Conservation (phyloP, 176 grass and related monocot species). For the Elymus sibiricus region DNA sequence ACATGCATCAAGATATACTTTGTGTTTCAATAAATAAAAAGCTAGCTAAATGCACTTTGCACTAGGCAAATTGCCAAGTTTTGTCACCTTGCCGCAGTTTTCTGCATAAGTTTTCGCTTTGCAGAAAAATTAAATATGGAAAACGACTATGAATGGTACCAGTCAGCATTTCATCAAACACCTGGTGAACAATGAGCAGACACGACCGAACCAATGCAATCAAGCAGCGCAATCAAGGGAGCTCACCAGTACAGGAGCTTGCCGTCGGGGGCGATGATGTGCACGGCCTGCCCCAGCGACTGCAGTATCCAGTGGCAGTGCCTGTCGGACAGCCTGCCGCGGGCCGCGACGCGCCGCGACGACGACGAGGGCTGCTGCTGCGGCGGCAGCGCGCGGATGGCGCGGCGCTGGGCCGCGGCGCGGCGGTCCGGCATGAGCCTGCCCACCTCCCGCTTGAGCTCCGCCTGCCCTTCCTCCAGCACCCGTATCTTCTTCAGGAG, state of each 20-base stretch:
- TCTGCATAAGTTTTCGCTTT: too few species aligned
- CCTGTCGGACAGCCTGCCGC: slow-evolving; percentile 50
- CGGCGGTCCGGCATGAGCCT: slow-evolving; percentile 31
- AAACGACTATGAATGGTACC: neutral
- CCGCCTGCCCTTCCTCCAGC: slow-evolving; percentile 64
- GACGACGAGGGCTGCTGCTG: neutral
- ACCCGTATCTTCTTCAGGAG: slow-evolving; percentile 64
- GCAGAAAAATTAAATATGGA: too few species aligned
- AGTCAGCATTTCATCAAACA: slow-evolving; percentile 9
- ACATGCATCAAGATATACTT: neutral
- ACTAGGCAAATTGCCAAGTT: too few species aligned
- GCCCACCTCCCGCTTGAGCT: slow-evolving; percentile 59
- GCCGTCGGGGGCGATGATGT: slow-evolving; percentile 57
- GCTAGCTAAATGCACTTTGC: too few species aligned
- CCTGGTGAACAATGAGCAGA: neutral
- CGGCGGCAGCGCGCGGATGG: slow-evolving; percentile 26
- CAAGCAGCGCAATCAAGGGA: neutral
- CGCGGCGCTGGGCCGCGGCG: slow-evolving; percentile 26
- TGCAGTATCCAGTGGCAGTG: slow-evolving; percentile 69
- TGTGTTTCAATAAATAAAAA: neutral
- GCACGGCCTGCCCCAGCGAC: slow-evolving; percentile 81
- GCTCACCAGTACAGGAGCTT: slow-evolving; percentile 75
- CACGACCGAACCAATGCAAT: neutral
- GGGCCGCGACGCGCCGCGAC: slow-evolving; percentile 32
- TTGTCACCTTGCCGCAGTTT: too few species aligned